These are phyloP conservation scores for Mucor saturninus DNA, from an alignment of 371 early-diverging fungal species.

Conservation along the genomic window DNA sequence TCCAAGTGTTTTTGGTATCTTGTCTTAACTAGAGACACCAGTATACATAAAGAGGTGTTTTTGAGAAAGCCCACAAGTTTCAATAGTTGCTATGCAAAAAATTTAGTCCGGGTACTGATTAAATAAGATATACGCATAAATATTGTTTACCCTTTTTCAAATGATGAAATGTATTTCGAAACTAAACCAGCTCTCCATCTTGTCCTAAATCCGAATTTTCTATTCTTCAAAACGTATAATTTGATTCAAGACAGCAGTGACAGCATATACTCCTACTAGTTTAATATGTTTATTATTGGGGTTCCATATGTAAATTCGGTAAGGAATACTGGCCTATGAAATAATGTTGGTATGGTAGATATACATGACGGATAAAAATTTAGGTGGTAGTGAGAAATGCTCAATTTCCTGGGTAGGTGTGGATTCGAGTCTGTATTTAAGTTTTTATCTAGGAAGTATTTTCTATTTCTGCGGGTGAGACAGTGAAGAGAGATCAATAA, in stretches of 20 bases:
- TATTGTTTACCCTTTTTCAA: too few relatives aligned
- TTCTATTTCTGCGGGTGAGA: too few relatives aligned
- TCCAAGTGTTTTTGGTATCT: too few relatives aligned
- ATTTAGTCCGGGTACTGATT: too few relatives aligned
- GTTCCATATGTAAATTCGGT: constrained; percentile 63
- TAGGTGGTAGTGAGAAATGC: constrained; percentile 53
- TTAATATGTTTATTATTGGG: constrained; percentile 65
- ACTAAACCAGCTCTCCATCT: constrained; percentile 42
- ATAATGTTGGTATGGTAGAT: constrained; percentile 69
- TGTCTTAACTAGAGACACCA: too few relatives aligned
- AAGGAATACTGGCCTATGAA: constrained; percentile 69
- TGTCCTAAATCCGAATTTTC: constrained; percentile 58
- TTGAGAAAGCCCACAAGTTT: too few relatives aligned
- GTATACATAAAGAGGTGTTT: too few relatives aligned
- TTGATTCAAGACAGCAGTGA: constrained; percentile 61
- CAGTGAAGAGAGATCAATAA: too few relatives aligned
- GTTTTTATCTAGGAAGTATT: background rate
- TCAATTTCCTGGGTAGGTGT: constrained; percentile 19
- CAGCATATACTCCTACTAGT: constrained; percentile 56
- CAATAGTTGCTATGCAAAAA: too few relatives aligned
- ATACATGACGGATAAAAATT: constrained; percentile 64
- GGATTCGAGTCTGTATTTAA: background rate
- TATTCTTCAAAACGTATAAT: constrained; percentile 52
- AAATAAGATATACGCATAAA: too few relatives aligned
- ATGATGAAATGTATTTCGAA: too few relatives aligned